Conservation (phyloP, 2,329 filamentous ascomycete genomes). For the Ceratocystis smalleyi region DNA sequence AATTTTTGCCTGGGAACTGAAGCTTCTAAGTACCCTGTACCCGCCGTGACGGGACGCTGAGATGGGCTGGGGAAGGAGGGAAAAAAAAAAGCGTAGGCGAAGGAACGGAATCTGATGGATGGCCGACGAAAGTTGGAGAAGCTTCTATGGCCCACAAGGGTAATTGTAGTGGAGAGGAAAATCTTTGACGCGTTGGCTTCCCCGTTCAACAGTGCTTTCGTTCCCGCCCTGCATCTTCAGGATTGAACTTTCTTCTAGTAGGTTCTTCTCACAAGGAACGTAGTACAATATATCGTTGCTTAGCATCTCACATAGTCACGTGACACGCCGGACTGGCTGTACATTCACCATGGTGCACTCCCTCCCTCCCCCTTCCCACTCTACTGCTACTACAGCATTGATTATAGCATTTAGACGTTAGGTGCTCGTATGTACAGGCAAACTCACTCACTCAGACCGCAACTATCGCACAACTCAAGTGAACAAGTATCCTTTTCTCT, state of each 20-base stretch:
- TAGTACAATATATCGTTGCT: background rate
- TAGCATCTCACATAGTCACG: background rate
- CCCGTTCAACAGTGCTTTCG: background rate
- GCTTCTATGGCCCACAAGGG: conserved; percentile 16
- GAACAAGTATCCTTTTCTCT: background rate
- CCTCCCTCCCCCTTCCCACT: too few relatives aligned
- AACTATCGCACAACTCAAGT: background rate
- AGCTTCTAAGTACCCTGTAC: background rate
- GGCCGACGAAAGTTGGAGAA: conserved; percentile 18
- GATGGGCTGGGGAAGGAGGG: conserved; percentile 1
- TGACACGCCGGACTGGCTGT: background rate
- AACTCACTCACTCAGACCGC: too few relatives aligned
- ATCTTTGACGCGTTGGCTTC: background rate
- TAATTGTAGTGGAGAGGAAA: background rate
- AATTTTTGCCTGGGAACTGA: conserved; percentile 8
- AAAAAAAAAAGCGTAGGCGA: conserved; percentile 13
- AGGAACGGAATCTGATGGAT: conserved; percentile 6
- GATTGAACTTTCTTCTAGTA: background rate
- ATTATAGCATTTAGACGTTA: too few relatives aligned
- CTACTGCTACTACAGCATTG: too few relatives aligned
- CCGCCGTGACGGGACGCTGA: background rate
- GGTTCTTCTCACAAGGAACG: background rate
- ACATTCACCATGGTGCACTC: background rate
- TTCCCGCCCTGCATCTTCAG: background rate
- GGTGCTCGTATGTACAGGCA: too few relatives aligned